Evolutionary conservation across 2,329 filamentous ascomycete species (phyloP), one percentile per base, ranked within the genome.

Genomic region (Diaporthe sp.): DNA sequence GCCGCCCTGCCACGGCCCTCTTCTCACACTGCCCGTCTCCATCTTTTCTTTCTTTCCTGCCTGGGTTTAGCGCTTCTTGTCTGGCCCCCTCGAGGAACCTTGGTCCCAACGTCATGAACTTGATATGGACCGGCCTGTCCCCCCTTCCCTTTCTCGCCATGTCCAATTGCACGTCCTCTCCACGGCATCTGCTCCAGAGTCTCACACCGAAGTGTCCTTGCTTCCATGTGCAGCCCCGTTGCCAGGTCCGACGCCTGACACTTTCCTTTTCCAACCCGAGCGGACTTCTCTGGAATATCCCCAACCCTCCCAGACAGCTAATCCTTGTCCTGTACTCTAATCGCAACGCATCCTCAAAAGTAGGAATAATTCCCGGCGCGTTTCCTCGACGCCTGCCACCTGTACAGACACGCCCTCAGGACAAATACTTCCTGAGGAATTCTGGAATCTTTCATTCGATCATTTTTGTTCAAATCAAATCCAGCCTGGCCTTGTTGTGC

Each of bases 221-320:
- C 33, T 50, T 22, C 64, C 47, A 66, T 25, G 64, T 67, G 64
- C 64, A 25, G 19, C 64, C 64, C 45, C 35, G 45, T 52, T 38
- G 22, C 61, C 61, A 38, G 38, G 22, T 67, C 42, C 42, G 45
- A 67, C 30, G 13, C 12, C 30, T n/a, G n/a, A 38, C 45, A 35
- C 61, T 52, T 67, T 52, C 30, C 22, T 38, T 52, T 28, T 45
- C 38, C 45, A 50, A 52, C 25, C 64, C 45, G 28, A 52, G 30
- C 64, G 47, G 64, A 68, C 64, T 40, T 67, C 30, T 52, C 30
- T 67, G 61, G 61, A 52, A 38, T 25, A 35, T 25, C 61, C 61
- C 61, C 45, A 50, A 35, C 1, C 40, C 28, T 28, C 25, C 60
- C 60, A 45, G 22, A 13, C 47, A 22, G n/a, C 47, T 47, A 68